phyloP scores from a whole-genome alignment of 2,329 filamentous ascomycete genomes.

The Lachnum nothofagi region DNA sequence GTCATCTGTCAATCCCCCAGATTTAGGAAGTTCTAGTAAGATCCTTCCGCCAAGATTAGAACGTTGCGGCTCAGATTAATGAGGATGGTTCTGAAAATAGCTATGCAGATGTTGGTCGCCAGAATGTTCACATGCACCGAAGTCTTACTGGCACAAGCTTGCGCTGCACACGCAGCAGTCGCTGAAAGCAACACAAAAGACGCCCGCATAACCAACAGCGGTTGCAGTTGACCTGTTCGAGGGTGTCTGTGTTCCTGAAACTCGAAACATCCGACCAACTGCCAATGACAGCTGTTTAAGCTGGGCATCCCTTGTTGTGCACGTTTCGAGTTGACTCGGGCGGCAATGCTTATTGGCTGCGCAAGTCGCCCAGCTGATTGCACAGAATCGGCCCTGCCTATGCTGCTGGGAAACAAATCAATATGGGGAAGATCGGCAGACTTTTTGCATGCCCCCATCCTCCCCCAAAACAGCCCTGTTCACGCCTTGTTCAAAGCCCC shows the following conservation, averaged over 20 bases:
- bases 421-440: neutral
- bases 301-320: neutral
- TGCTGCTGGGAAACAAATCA: neutral
- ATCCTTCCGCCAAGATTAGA: neutral
- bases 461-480: neutral
- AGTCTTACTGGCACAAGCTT: neutral
- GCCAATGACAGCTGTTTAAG: constrained; percentile 12
- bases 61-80: no score
- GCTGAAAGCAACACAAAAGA: neutral
- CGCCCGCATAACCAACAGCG: neutral
- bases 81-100: neutral
- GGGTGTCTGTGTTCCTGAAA: constrained; percentile 14
- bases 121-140: no score
- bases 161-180: neutral
- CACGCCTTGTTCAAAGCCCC: no score
- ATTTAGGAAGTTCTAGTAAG: no score
- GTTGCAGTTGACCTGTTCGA: neutral
- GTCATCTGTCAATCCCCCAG: no score
- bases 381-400: neutral
- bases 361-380: neutral
- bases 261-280: constrained; percentile 14
- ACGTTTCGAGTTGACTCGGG: constrained; percentile 13
- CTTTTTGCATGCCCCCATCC: constrained; percentile 1
- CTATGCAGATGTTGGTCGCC: no score
- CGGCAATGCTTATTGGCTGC: constrained; percentile 5